Conservation (phyloP, 805 yeast genomes). For the Nakazawaea wickerhamii region DNA sequence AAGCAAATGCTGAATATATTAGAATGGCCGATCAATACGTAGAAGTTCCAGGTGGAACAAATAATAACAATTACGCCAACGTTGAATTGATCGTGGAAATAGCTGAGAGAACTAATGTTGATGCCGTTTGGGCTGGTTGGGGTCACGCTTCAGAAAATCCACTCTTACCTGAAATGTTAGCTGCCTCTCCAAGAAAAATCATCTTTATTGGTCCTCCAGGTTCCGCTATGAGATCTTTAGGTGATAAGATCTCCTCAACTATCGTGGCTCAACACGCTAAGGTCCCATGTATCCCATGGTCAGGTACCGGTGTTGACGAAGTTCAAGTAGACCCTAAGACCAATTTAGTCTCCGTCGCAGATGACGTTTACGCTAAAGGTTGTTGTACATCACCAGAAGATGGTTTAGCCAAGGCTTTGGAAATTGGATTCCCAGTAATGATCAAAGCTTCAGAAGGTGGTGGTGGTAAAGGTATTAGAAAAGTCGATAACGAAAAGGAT, state of each 20-base stretch:
- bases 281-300: conserved; percentile 99
- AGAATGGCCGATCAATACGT: conserved; percentile 99
- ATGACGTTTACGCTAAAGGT: conserved; percentile 78
- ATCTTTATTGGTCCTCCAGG: conserved; percentile 99
- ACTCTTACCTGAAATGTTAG: conserved; percentile 83
- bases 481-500: conserved; percentile 80
- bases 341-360: conserved; percentile 84
- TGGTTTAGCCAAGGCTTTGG: conserved; percentile 77
- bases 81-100: conserved; percentile 95
- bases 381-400: conserved; percentile 84
- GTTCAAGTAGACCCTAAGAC: conserved; percentile 65
- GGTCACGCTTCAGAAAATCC: conserved; percentile 99
- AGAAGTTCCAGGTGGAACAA: conserved; percentile 99
- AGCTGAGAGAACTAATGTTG: conserved; percentile 94
- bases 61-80: conserved; percentile 96
- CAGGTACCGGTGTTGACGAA: conserved; percentile 93
- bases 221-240: conserved; percentile 97
- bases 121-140: conserved; percentile 99
- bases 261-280: conserved; percentile 98
- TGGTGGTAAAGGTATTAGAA: conserved; percentile 99
- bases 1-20: conserved; percentile 94
- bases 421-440: conserved; percentile 98
- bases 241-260: conserved; percentile 96
- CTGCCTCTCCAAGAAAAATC: conserved; percentile 85
- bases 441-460: conserved; percentile 99